Conservation (phyloP, 2,329 filamentous ascomycete genomes). For the Chaetomiaceae sp. region DNA sequence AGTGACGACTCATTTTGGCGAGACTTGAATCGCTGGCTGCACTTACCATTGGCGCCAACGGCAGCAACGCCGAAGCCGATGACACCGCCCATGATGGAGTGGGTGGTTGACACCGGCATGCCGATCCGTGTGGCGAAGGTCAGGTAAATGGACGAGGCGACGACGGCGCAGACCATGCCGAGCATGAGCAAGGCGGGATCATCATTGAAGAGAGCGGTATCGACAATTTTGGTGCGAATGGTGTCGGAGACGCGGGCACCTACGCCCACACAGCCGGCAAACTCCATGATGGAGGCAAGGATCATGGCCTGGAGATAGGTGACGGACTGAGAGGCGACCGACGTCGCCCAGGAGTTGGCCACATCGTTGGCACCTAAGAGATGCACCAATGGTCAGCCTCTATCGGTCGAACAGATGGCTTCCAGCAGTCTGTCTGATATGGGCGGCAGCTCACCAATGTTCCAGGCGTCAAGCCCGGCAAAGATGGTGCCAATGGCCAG, state of each 20-base stretch:
- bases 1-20: too few species aligned
- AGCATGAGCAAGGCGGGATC: slow-evolving; percentile 53
- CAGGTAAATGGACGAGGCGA: slow-evolving; percentile 52
- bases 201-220: slow-evolving; percentile 42
- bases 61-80: slow-evolving; percentile 56
- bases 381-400: too few species aligned
- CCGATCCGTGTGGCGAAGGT: slow-evolving; percentile 52
- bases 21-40: too few species aligned
- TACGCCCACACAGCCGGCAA: slow-evolving; percentile 56
- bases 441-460: slow-evolving; percentile 45
- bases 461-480: slow-evolving; percentile 63
- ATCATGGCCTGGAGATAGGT: slow-evolving; percentile 58
- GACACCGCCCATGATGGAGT: slow-evolving; percentile 57
- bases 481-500: slow-evolving; percentile 62
- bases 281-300: slow-evolving; percentile 56
- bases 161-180: slow-evolving; percentile 53
- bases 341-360: slow-evolving; percentile 72
- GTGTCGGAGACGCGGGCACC: slow-evolving; percentile 58
- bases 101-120: slow-evolving; percentile 58
- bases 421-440: background rate
- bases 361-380: slow-evolving; percentile 56
- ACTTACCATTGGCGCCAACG: slow-evolving; percentile 46
- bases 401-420: too few species aligned
- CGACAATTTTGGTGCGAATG: slow-evolving; percentile 57
- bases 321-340: slow-evolving; percentile 64